phyloP scores from a whole-genome alignment of 2,329 filamentous ascomycete species.

The Pseudohalonectria lignicola region DNA sequence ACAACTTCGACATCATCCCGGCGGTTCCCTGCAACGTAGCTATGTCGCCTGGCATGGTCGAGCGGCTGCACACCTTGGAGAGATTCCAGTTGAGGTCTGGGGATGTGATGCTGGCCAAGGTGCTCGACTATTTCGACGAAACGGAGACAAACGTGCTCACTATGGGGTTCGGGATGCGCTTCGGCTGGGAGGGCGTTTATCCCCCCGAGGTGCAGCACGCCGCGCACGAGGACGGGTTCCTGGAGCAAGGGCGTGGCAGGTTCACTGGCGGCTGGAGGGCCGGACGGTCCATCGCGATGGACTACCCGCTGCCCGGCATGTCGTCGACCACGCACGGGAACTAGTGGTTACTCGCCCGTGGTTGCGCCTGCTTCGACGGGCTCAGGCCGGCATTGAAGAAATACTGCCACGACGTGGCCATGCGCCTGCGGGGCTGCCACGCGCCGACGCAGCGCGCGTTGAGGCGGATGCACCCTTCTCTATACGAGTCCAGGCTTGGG shows the following conservation, averaged over 20 bases:
- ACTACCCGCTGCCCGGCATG: background rate
- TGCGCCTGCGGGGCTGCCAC: background rate
- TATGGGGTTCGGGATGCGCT: constrained; percentile 19
- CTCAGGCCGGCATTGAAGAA: background rate
- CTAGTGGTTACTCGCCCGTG: constrained; percentile 3
- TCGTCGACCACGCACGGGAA: background rate
- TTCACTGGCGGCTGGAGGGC: constrained; percentile 21
- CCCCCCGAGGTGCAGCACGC: constrained; percentile 16
- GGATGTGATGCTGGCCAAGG: constrained; percentile 23
- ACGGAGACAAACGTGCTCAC: constrained; percentile 18
- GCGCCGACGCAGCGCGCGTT: background rate
- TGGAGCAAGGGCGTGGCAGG: constrained; percentile 23
- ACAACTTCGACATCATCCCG: constrained; percentile 22
- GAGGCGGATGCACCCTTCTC: no score
- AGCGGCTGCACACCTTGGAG: constrained; percentile 6
- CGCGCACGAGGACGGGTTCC: constrained; percentile 23
- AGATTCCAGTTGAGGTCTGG: constrained; percentile 22
- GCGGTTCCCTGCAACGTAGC: constrained; percentile 8
- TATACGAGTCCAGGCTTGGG: no score
- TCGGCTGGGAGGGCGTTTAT: constrained; percentile 26
- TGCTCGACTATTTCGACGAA: constrained; percentile 17
- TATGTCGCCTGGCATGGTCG: constrained; percentile 3
- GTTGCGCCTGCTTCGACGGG: background rate
- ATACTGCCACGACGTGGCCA: background rate
- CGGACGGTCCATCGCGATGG: no score